Evolutionary conservation across 2,329 filamentous ascomycete genomes (phyloP).

Genomic region (Aspergillus piperis): DNA sequence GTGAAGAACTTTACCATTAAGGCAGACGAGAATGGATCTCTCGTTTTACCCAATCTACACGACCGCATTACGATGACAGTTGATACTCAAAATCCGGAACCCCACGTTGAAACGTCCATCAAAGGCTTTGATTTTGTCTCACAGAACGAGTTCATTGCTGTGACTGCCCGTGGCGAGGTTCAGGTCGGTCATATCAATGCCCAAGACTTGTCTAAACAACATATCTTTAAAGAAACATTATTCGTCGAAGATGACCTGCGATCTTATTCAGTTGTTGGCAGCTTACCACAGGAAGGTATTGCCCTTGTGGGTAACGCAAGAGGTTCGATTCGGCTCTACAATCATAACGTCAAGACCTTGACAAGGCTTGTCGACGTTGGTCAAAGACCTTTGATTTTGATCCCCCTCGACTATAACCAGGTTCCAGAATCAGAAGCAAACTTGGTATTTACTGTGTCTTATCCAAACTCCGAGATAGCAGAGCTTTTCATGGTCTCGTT

Average conservation of each 20-base stretch:
- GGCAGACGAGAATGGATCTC: conserved; percentile 15
- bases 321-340: conserved; percentile 38
- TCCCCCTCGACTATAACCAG: conserved; percentile 25
- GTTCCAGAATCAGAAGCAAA: conserved; percentile 7
- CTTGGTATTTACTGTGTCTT: conserved; percentile 31
- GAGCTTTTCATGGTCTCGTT: conserved; percentile 31
- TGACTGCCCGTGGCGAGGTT: conserved; percentile 32
- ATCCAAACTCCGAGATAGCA: conserved; percentile 28
- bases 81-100: conserved; percentile 12
- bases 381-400: conserved; percentile 32
- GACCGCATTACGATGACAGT: conserved; percentile 14
- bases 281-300: conserved; percentile 31
- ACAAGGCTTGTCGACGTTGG: conserved; percentile 27
- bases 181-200: conserved; percentile 32
- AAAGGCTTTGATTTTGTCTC: conserved; percentile 39
- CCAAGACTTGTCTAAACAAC: conserved; percentile 6
- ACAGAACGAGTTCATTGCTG: conserved; percentile 35
- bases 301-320: conserved; percentile 38
- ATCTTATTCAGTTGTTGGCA: conserved; percentile 33
- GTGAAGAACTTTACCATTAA: conserved; percentile 43
- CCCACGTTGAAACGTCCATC: conserved; percentile 21
- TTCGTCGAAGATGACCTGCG: conserved; percentile 32
- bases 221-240: conserved; percentile 28
- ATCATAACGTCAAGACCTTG: conserved; percentile 33
- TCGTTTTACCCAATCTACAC: conserved; percentile 19